phyloP scores from a whole-genome alignment of 169 alveolate species.

The Plasmodium yoelii region DNA sequence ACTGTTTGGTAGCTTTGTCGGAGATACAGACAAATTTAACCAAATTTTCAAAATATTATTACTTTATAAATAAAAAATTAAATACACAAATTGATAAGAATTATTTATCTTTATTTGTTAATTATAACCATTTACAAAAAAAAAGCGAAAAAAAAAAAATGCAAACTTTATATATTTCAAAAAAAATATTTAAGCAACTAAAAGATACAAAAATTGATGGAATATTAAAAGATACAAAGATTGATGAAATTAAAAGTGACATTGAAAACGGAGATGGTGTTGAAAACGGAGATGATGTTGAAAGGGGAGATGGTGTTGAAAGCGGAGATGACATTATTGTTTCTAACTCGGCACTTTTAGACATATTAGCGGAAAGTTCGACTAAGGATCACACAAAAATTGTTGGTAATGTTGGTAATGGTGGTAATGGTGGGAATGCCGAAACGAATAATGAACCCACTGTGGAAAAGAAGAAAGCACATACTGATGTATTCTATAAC shows the following conservation, averaged over 20 bases:
- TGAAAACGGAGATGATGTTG: neutral
- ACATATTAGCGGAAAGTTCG: neutral
- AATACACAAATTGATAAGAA: conserved; percentile 13
- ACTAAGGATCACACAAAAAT: neutral
- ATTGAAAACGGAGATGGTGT: neutral
- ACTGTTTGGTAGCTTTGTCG: too few species aligned
- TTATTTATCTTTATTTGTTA: conserved; percentile 16
- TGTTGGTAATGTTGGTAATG: too few species aligned
- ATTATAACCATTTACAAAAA: conserved; percentile 9
- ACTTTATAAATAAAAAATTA: neutral
- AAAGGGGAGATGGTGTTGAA: neutral
- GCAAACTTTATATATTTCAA: conserved; percentile 8
- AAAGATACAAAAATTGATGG: neutral
- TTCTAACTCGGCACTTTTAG: neutral
- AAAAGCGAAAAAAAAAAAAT: conserved; percentile 4
- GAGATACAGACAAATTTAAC: conserved; percentile 9
- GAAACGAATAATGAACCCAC: neutral
- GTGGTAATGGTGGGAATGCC: too few species aligned
- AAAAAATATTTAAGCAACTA: conserved; percentile 6
- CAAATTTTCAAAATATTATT: conserved; percentile 25
- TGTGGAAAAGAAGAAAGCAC: conserved; percentile 8
- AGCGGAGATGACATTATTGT: conserved; percentile 2
- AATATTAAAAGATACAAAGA: neutral
- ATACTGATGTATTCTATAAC: conserved; percentile 15
- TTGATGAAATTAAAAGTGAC: neutral